Evolutionary conservation across 228 moss, liverwort and hornwort genomes (phyloP).

Genomic region (Sphagnum magellanicum): DNA sequence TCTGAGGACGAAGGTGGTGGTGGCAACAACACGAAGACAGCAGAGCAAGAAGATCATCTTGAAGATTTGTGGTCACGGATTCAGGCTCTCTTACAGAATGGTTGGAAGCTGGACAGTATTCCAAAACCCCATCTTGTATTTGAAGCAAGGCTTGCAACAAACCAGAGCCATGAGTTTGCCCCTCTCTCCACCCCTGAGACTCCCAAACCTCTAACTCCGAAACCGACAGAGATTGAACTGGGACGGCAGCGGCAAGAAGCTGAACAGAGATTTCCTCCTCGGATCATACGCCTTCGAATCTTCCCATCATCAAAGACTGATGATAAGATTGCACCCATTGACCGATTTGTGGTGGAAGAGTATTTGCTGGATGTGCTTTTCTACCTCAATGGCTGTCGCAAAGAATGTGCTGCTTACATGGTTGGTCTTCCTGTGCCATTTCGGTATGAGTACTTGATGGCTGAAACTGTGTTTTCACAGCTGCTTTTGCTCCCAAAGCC

Average conservation of each 20-base stretch:
- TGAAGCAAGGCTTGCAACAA: constrained; percentile 75
- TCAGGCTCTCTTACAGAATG: constrained; percentile 65
- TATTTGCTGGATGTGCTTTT: constrained; percentile 86
- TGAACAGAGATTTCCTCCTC: constrained; percentile 58
- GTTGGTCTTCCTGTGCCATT: constrained; percentile 95
- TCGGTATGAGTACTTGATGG: constrained; percentile 97
- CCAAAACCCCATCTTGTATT: constrained; percentile 89
- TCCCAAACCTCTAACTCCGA: constrained; percentile 49
- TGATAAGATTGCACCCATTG: constrained; percentile 84
- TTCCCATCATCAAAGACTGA: constrained; percentile 86
- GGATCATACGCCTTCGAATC: constrained; percentile 72
- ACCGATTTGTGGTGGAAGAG: constrained; percentile 97
- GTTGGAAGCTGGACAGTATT: constrained; percentile 90
- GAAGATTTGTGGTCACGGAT: constrained; percentile 65
- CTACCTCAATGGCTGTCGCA: constrained; percentile 88
- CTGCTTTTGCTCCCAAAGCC: constrained; percentile 88
- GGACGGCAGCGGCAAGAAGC: constrained; percentile 78
- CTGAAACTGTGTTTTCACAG: constrained; percentile 96
- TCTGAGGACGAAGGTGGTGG: constrained; percentile 14
- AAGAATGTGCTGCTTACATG: constrained; percentile 96
- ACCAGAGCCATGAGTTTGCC: constrained; percentile 64
- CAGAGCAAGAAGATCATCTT: constrained; percentile 67
- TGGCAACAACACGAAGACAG: constrained; percentile 23
- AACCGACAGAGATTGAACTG: constrained; percentile 40
- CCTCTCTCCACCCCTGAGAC: constrained; percentile 63